A percentile compares a stretch with the other conserved stretches of the same genome.
Conservation (phyloP, 805 yeast genomes). For the Candida hispaniensis region DNA sequence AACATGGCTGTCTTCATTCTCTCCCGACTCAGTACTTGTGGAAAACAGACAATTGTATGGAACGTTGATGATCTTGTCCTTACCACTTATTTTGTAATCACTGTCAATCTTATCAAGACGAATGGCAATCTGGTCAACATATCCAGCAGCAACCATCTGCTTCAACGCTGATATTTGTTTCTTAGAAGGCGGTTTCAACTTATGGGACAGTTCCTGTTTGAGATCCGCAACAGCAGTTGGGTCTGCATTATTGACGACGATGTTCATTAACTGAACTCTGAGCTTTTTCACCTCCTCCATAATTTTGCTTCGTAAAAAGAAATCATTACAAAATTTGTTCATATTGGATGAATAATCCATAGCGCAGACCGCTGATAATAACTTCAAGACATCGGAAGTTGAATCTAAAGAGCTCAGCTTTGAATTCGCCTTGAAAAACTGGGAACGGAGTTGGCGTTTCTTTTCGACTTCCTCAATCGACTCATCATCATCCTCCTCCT, state of each 20-base stretch:
- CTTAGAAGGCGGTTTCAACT: slow-evolving; percentile 54
- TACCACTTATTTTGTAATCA: slow-evolving; percentile 51
- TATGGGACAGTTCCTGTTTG: slow-evolving; percentile 41
- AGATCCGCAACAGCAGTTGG: slow-evolving; percentile 32
- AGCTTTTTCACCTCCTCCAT: slow-evolving; percentile 80
- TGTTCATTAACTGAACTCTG: slow-evolving; percentile 64
- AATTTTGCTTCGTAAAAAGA: slow-evolving; percentile 65
- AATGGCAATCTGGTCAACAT: slow-evolving; percentile 79
- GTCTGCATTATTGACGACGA: slow-evolving; percentile 49
- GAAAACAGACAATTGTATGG: slow-evolving; percentile 50
- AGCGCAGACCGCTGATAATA: slow-evolving; percentile 79
- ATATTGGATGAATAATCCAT: slow-evolving; percentile 50
- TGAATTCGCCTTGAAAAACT: slow-evolving; percentile 48
- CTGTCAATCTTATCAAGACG: slow-evolving; percentile 65
- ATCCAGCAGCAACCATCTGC: slow-evolving; percentile 90
- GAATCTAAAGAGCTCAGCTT: slow-evolving; percentile 59
- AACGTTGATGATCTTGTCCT: slow-evolving; percentile 38
- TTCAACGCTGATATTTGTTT: slow-evolving; percentile 67
- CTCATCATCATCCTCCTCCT: slow-evolving; percentile 26
- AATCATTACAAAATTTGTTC: slow-evolving; percentile 40
- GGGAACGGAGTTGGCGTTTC: slow-evolving; percentile 36
- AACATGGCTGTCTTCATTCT: slow-evolving; percentile 36
- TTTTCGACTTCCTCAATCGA: slow-evolving; percentile 30
- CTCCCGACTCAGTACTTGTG: slow-evolving; percentile 22
- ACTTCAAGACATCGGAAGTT: slow-evolving; percentile 60